Percentiles rank a stretch among this genome's conserved stretches.
phyloP scores from a whole-genome alignment of 768 basidiomycete species.

The Russula foetens region DNA sequence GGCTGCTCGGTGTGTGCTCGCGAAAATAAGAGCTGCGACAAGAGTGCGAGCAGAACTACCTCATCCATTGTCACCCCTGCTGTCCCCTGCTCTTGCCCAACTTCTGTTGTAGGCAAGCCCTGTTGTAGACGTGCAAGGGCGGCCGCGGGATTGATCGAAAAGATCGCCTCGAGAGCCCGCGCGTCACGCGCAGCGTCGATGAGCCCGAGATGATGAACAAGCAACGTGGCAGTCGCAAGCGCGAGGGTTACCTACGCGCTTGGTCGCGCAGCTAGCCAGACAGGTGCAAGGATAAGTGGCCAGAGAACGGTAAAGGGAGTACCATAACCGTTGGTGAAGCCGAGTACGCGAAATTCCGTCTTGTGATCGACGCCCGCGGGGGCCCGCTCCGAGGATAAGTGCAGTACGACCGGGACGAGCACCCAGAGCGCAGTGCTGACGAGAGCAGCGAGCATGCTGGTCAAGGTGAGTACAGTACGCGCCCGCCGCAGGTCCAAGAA shows the following conservation, averaged over 20 bases:
- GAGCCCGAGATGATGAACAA: conserved; percentile 73
- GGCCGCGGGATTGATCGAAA: conserved; percentile 40
- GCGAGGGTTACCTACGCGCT: conserved; percentile 76
- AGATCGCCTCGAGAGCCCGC: conserved; percentile 40
- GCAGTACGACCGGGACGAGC: conserved; percentile 63
- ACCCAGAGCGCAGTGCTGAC: conserved; percentile 63
- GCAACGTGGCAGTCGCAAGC: conserved; percentile 51
- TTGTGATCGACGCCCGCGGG: conserved; percentile 25
- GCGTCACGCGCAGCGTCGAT: conserved; percentile 78
- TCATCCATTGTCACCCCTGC: conserved; percentile 44
- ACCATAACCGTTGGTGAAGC: conserved; percentile 87
- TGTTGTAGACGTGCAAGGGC: conserved; percentile 30
- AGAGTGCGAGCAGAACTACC: conserved; percentile 61
- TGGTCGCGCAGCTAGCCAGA: conserved; percentile 64
- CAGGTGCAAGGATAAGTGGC: conserved; percentile 50
- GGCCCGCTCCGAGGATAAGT: conserved; percentile 35
- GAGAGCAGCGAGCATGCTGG: conserved; percentile 42
- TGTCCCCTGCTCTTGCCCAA: neutral
- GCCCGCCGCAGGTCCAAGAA: conserved; percentile 38
- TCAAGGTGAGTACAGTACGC: conserved; percentile 54
- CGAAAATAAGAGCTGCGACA: conserved; percentile 74
- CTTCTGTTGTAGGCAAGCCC: neutral
- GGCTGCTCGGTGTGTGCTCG: conserved; percentile 88
- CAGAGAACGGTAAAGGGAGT: conserved; percentile 83
- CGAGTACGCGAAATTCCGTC: conserved; percentile 54